These are phyloP conservation scores for Prillingera fragicola DNA, from an alignment of 1,284 basidiomycete genomes.

Conservation along the genomic window DNA sequence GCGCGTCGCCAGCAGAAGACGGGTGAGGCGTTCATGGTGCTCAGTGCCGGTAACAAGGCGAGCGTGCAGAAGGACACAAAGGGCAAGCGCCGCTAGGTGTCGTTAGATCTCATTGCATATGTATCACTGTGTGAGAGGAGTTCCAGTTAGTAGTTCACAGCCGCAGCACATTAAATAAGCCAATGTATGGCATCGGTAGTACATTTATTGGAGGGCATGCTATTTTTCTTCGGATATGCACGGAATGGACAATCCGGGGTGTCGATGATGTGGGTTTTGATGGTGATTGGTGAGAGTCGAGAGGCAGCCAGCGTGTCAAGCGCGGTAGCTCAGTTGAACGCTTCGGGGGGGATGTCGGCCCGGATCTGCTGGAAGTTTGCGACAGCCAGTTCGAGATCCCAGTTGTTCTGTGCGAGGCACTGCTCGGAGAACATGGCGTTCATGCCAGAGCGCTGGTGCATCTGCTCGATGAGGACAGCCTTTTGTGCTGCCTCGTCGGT, in stretches of 20 bases:
- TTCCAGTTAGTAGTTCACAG: too few species aligned
- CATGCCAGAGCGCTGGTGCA: conserved; percentile 66
- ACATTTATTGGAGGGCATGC: too few species aligned
- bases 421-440: conserved; percentile 71
- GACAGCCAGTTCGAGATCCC: conserved; percentile 69
- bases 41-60: conserved; percentile 90
- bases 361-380: conserved; percentile 67
- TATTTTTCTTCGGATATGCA: too few species aligned
- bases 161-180: too few species aligned
- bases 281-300: too few species aligned
- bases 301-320: too few species aligned
- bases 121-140: too few species aligned
- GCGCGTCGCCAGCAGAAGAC: conserved; percentile 82
- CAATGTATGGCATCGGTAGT: too few species aligned
- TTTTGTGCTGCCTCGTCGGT: conserved; percentile 15
- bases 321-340: too few species aligned
- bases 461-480: conserved; percentile 52
- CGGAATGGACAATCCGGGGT: too few species aligned
- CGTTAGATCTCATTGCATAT: too few species aligned
- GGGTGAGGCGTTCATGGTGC: conserved; percentile 87
- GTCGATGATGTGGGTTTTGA: too few species aligned
- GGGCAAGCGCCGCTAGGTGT: background rate
- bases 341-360: conserved; percentile 34
- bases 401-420: conserved; percentile 71
- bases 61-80: conserved; percentile 49